Evolutionary conservation across 257 asterid genomes (phyloP).

Genomic region (Solanum pinnatisectum): DNA sequence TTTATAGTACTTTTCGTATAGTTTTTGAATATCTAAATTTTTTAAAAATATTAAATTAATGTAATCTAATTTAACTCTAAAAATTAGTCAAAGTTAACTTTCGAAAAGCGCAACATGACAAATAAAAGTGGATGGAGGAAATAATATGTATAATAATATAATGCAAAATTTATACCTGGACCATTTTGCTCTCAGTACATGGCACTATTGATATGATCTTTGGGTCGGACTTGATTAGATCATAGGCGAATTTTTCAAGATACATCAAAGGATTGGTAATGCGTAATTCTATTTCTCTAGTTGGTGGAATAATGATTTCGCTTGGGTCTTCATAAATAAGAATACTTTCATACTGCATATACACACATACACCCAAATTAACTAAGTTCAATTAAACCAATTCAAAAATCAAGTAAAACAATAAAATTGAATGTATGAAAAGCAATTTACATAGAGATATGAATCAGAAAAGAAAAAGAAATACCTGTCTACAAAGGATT

Average conservation of each 20-base stretch:
- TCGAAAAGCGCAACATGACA: no score
- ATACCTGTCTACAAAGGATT: background rate
- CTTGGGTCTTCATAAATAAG: background rate
- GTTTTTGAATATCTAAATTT: no score
- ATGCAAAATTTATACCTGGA: background rate
- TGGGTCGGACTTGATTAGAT: background rate
- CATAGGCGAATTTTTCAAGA: background rate
- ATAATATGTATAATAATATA: no score
- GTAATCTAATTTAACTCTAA: no score
- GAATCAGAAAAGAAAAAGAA: background rate
- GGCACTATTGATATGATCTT: background rate
- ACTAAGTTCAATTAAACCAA: background rate
- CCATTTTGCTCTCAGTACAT: background rate
- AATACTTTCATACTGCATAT: background rate
- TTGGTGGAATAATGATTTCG: background rate
- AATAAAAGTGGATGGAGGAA: no score
- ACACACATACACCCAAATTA: background rate
- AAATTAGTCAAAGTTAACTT: no score
- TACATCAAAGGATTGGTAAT: background rate
- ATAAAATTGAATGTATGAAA: no score
- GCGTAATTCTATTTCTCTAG: background rate
- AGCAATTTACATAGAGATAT: no score
- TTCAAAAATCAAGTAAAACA: no score
- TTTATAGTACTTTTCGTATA: no score
- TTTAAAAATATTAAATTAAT: no score